Conservation (phyloP, 352 stramenopile species). For the Globisporangium rhizosaccharum region DNA sequence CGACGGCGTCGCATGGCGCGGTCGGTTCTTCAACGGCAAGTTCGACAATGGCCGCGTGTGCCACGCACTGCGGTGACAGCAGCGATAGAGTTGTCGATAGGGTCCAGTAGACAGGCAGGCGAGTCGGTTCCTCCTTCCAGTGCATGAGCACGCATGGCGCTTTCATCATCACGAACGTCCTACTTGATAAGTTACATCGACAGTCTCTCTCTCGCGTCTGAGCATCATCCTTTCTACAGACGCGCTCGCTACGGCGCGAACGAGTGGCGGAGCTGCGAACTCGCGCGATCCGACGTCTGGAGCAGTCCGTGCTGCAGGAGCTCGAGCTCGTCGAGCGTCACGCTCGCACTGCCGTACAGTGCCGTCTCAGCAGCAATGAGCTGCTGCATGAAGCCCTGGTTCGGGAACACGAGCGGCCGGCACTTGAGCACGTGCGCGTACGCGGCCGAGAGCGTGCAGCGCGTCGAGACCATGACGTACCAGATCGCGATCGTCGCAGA, state of each 20-base stretch:
- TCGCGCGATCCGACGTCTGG: constrained; percentile 46
- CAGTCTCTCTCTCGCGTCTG: not conserved
- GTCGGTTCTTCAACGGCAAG: constrained; percentile 76
- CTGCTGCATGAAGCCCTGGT: constrained; percentile 74
- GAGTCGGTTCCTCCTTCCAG: not conserved
- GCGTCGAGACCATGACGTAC: constrained; percentile 74
- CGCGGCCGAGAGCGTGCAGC: constrained; percentile 65
- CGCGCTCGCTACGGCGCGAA: constrained; percentile 19
- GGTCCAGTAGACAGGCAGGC: not conserved
- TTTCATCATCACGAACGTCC: not conserved
- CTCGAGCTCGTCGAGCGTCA: constrained; percentile 59
- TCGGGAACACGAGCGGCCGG: constrained; percentile 74
- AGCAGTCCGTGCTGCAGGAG: constrained; percentile 62
- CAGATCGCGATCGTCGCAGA: constrained; percentile 75
- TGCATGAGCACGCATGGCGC: not conserved
- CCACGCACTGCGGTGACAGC: constrained; percentile 55
- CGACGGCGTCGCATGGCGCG: constrained; percentile 65
- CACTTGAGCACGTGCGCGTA: constrained; percentile 79
- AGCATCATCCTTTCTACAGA: too few relatives aligned
- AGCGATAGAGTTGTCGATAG: too few relatives aligned
- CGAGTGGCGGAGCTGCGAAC: constrained; percentile 46
- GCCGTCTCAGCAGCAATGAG: constrained; percentile 59
- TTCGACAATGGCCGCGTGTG: constrained; percentile 82
- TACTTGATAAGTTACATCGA: not conserved
- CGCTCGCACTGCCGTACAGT: constrained; percentile 66